These are phyloP conservation scores for Suhomyces chickasaworum DNA, from an alignment of 1,139 yeast species.

Conservation along the genomic window DNA sequence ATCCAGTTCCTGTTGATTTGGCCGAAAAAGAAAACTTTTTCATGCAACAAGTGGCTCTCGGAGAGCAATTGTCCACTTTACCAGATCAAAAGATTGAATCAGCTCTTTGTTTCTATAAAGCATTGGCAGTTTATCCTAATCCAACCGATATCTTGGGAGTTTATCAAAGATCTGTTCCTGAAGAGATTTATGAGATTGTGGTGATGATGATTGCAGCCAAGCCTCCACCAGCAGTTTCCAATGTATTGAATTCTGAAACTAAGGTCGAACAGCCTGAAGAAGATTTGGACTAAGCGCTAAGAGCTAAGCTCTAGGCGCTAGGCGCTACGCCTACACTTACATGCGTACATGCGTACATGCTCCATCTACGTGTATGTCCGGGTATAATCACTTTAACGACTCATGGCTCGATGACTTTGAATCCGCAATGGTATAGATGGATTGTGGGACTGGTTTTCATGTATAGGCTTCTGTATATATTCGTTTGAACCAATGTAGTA, in stretches of 20 bases:
- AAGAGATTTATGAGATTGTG: constrained; percentile 76
- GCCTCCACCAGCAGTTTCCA: constrained; percentile 82
- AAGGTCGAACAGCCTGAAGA: constrained; percentile 32
- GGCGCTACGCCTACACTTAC: too few species aligned
- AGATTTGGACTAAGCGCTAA: constrained; percentile 43
- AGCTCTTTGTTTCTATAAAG: constrained; percentile 90
- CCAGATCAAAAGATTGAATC: constrained; percentile 71
- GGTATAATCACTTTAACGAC: constrained; percentile 1
- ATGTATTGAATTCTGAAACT: constrained; percentile 51
- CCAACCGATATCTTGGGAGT: constrained; percentile 89
- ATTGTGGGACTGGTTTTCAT: constrained; percentile 6
- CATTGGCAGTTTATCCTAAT: constrained; percentile 90
- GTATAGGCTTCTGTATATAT: constrained; percentile 11
- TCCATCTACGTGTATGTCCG: not conserved
- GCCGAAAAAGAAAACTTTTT: constrained; percentile 74
- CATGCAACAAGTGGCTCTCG: constrained; percentile 79
- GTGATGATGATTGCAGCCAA: constrained; percentile 86
- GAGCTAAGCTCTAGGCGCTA: too few species aligned
- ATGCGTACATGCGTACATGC: not conserved
- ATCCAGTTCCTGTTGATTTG: constrained; percentile 77
- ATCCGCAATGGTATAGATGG: constrained; percentile 12
- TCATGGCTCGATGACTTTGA: constrained; percentile 11
- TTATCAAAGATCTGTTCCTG: constrained; percentile 86
- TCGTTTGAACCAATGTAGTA: not conserved
- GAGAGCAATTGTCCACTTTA: constrained; percentile 67